phyloP scores from a whole-genome alignment of 768 basidiomycete species.

The Agaricus bisporus region DNA sequence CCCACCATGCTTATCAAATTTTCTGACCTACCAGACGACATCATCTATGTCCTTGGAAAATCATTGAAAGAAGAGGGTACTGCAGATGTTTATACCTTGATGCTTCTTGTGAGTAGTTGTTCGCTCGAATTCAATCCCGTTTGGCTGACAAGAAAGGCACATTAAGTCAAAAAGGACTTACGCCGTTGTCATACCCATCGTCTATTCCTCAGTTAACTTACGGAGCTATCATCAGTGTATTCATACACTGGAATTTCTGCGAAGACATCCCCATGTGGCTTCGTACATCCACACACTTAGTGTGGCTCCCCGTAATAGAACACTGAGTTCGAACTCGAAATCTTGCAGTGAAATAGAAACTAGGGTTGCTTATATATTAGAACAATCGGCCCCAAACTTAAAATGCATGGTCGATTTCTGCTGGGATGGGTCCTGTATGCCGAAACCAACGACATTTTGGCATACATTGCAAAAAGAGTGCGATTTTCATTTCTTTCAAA shows the following conservation, averaged over 20 bases:
- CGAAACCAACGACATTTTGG: background rate
- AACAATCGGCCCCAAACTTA: background rate
- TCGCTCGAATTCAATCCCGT: too few relatives aligned
- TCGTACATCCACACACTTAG: constrained; percentile 1
- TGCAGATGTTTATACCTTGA: background rate
- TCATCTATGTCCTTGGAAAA: constrained; percentile 3
- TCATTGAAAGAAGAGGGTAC: background rate
- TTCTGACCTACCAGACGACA: background rate
- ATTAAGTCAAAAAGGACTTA: background rate
- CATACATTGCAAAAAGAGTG: background rate
- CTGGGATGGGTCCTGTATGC: constrained; percentile 4
- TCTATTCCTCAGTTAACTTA: constrained; percentile 5
- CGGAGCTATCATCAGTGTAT: background rate
- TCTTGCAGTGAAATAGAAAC: background rate
- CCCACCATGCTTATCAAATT: background rate
- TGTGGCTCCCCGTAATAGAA: background rate
- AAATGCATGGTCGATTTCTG: background rate
- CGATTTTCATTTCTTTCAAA: background rate
- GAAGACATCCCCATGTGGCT: background rate
- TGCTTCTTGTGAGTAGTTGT: background rate
- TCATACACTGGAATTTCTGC: background rate
- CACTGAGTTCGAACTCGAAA: background rate
- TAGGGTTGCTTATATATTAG: background rate
- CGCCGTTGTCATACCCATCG: background rate
- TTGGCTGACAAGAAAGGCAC: background rate